Base-by-base conservation (phyloP, 2,329 filamentous ascomycete genomes). In the Fusarium kyushuense region DNA sequence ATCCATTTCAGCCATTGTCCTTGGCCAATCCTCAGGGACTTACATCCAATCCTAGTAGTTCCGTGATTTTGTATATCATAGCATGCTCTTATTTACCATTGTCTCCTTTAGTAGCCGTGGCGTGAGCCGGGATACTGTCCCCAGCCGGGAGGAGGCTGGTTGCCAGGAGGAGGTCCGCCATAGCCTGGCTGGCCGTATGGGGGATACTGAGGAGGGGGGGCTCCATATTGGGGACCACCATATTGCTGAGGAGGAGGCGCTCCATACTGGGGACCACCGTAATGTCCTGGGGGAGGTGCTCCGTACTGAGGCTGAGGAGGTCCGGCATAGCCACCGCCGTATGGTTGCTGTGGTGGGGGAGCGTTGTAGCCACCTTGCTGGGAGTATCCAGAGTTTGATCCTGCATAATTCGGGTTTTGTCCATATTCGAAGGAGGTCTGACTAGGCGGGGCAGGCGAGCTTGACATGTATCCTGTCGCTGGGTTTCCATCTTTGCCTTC, bases 401-500 rank as follows among this genome's bases (percentile, higher is more conserved):
- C 63, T 3, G 71, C 67, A 29, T 79, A 79, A 17, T 72, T 75
- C 2, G 77, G 71, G 53, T 77, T 77, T 41, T 80, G 69, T 27
- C 79, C 77, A 60, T 84, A 82, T n/a, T 81, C 80, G 62, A 81
- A 84, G 0, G 77, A 75, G 67, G 73, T 58, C 74, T 69, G 67
- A 70, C 68, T 70, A 25, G 72, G 73, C 2, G 78, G 78, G 3
- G 78, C 79, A 42, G 83, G 79, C 3, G 80, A 79, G 52, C 71
- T 74, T 5, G 82, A 82, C 30, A 79, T 65, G 56, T 80, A 80
- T 53, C 77, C 78, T 60, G 75, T 47, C 36, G 74, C 64, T 53
- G 79, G 72, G 38, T 80, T 77, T 21, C 79, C 79, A 59, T 86
- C 82, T 6, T 79, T 78, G 4, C 84, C 85, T 40, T 81, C 82